Conservation (phyloP, 768 basidiomycete species). For the Exsudoporus frostii region DNA sequence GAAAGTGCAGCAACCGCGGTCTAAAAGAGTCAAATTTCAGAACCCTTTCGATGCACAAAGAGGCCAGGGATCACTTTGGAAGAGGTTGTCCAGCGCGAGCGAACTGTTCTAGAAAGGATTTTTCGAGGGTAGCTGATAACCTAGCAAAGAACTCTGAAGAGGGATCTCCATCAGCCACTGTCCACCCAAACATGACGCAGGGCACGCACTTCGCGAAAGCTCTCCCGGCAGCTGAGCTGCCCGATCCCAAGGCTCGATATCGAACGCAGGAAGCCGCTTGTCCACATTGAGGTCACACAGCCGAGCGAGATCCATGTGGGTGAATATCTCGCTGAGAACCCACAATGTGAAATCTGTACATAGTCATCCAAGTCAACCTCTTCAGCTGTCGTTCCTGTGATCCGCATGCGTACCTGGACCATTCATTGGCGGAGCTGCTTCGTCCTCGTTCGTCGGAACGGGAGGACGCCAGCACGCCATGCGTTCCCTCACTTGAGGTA, state of each 20-base stretch:
- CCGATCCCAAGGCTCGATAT: conserved; percentile 39
- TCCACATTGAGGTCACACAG: conserved; percentile 55
- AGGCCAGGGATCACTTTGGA: conserved; percentile 27
- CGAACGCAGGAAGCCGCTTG: conserved; percentile 45
- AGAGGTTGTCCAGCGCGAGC: conserved; percentile 30
- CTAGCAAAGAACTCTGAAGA: conserved; percentile 48
- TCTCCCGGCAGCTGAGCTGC: conserved; percentile 39
- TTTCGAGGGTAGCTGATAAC: conserved; percentile 45
- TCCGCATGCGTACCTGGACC: conserved; percentile 37
- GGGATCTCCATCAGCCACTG: conserved; percentile 4
- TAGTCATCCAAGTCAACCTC: background rate
- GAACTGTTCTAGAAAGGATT: conserved; percentile 38
- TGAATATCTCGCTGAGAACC: conserved; percentile 62
- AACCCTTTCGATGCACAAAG: background rate
- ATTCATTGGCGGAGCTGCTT: conserved; percentile 25
- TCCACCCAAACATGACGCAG: background rate
- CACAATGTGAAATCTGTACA: conserved; percentile 48
- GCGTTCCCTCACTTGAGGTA: conserved; percentile 63
- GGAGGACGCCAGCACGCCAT: conserved; percentile 38
- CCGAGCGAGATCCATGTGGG: conserved; percentile 65
- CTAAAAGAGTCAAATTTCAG: conserved; percentile 11
- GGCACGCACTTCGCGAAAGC: conserved; percentile 38
- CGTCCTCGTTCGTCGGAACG: conserved; percentile 13
- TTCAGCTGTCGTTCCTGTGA: background rate
- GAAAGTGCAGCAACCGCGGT: conserved; percentile 52